phyloP scores from a whole-genome alignment of 257 asterid genomes.

The Plantago major region DNA sequence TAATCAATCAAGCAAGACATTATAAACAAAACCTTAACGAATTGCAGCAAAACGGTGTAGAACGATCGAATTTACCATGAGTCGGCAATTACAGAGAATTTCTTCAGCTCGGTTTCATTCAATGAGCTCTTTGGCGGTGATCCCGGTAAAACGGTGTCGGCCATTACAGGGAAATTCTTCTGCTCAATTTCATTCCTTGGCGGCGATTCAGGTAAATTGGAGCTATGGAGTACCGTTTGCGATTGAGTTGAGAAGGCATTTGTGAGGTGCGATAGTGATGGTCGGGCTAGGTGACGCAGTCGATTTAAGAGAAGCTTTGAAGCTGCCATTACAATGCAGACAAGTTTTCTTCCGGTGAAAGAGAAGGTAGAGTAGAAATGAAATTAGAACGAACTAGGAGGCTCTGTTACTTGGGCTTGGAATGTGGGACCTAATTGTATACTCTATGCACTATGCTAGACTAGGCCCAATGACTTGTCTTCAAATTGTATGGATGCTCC shows the following conservation, averaged over 20 bases:
- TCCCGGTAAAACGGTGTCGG: slow-evolving; percentile 40
- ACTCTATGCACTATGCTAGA: no score
- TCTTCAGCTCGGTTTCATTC: slow-evolving; percentile 61
- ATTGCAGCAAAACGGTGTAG: not conserved
- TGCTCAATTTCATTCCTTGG: slow-evolving; percentile 57
- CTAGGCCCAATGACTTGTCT: no score
- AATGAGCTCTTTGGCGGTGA: slow-evolving; percentile 48
- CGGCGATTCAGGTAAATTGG: slow-evolving; percentile 24
- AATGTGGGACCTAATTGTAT: no score
- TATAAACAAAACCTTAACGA: not conserved
- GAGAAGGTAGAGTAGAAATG: no score
- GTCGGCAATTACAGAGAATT: slow-evolving; percentile 67
- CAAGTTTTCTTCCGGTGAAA: no score
- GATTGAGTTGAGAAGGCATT: slow-evolving; percentile 25
- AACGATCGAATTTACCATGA: slow-evolving; percentile 42
- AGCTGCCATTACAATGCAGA: no score
- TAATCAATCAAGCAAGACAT: not conserved
- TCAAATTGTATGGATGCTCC: no score
- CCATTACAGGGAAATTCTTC: slow-evolving; percentile 58
- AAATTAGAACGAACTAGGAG: no score
- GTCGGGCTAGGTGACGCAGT: slow-evolving; percentile 29
- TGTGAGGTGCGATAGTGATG: slow-evolving; percentile 10
- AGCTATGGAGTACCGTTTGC: slow-evolving; percentile 18
- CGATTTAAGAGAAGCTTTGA: slow-evolving; percentile 40
- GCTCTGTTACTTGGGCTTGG: no score